Evolutionary conservation across 306 rosid species (phyloP).

Genomic region (Vigna reflexopilosa): DNA sequence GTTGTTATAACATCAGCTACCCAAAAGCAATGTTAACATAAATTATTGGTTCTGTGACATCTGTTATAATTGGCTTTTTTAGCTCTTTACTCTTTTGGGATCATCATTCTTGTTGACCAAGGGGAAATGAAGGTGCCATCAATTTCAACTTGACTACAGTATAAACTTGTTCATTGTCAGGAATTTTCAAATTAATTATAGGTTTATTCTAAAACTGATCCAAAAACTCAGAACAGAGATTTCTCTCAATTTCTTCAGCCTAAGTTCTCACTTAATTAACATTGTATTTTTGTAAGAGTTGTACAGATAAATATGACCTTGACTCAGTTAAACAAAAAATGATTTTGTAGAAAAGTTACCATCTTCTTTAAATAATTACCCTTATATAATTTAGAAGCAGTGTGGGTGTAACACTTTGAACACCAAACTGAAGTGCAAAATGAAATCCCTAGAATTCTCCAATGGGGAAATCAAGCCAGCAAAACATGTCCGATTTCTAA

Average conservation of each 20-base stretch:
- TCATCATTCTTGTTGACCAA: background rate
- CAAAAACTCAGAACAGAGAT: background rate
- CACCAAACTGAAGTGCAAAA: constrained; percentile 5
- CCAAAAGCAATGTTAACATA: constrained; percentile 1
- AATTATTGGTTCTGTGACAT: background rate
- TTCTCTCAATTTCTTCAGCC: background rate
- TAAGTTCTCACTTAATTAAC: background rate
- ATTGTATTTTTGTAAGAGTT: background rate
- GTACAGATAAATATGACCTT: background rate
- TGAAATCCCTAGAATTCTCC: constrained; percentile 9
- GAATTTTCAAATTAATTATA: background rate
- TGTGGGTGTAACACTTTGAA: background rate
- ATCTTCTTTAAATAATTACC: background rate
- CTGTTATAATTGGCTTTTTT: constrained; percentile 11
- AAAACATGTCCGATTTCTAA: background rate
- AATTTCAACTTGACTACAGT: background rate
- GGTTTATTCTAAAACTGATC: background rate
- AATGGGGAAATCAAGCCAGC: background rate
- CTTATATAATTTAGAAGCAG: background rate
- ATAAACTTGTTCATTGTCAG: constrained; percentile 7
- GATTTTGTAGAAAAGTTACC: background rate
- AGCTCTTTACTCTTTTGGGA: background rate
- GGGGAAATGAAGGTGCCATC: background rate
- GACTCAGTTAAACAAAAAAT: background rate
- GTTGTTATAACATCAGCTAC: constrained; percentile 25